Evolutionary conservation across 2,329 filamentous ascomycete genomes (phyloP).

Genomic region (Lizonia empirigonia): DNA sequence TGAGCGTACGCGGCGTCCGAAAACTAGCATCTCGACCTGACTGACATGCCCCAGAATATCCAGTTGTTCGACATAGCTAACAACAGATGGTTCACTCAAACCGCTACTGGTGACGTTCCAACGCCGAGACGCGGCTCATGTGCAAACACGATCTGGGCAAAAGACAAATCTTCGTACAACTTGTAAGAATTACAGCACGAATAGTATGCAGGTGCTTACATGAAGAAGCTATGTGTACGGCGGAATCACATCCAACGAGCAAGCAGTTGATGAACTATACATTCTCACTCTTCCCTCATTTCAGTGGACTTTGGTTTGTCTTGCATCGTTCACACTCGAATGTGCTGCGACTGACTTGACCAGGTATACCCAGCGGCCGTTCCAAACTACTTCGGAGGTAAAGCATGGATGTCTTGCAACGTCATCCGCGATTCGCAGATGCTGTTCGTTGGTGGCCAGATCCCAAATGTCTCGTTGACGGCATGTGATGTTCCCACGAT

Average conservation of each 20-base stretch:
- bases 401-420: conserved; percentile 59
- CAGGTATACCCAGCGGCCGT: conserved; percentile 40
- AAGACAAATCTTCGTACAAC: conserved; percentile 65
- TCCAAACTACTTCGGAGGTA: conserved; percentile 43
- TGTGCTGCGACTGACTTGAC: conserved; percentile 28
- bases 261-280: conserved; percentile 66
- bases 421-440: conserved; percentile 62
- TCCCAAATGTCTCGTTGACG: conserved; percentile 50
- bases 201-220: background rate
- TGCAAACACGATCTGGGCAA: conserved; percentile 62
- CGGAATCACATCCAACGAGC: conserved; percentile 55
- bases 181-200: conserved; percentile 54
- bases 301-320: conserved; percentile 59
- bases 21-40: background rate
- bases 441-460: conserved; percentile 64
- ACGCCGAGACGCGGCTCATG: conserved; percentile 62
- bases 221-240: conserved; percentile 62
- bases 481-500: conserved; percentile 58
- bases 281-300: conserved; percentile 65
- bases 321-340: background rate
- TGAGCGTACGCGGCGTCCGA: conserved; percentile 19
- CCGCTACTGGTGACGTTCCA: conserved; percentile 60
- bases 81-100: conserved; percentile 63
- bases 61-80: conserved; percentile 64
- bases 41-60: conserved; percentile 36